Evolutionary conservation across 129 eudicot genomes (phyloP).

Genomic region (Pseudognaphalium luteoalbum): DNA sequence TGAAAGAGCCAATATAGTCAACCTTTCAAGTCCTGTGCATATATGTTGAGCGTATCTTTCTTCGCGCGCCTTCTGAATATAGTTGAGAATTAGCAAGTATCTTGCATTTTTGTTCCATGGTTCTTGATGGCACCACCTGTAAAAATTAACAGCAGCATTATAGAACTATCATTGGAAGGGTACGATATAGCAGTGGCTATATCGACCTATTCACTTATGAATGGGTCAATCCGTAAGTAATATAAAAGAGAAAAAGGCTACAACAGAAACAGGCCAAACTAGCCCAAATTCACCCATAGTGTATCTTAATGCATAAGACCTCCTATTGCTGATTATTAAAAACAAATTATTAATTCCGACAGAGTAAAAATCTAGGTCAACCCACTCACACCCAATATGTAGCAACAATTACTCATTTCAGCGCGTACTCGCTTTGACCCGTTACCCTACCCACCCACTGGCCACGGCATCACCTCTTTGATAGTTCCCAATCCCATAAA

Average conservation of each 20-base stretch:
- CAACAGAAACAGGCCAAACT: not conserved
- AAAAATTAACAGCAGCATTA: conserved; percentile 4
- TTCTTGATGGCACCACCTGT: conserved; percentile 79
- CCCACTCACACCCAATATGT: not conserved
- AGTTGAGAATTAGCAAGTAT: conserved; percentile 68
- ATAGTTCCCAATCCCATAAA: too few species aligned
- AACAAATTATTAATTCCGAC: too few species aligned
- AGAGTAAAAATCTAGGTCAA: not conserved
- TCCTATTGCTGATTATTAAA: too few species aligned
- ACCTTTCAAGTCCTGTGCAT: conserved; percentile 51
- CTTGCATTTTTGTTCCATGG: conserved; percentile 81
- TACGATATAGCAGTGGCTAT: not conserved
- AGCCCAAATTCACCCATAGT: not conserved
- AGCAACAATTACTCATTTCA: too few species aligned
- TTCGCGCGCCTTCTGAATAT: conserved; percentile 77
- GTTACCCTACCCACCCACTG: too few species aligned
- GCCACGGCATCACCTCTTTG: too few species aligned
- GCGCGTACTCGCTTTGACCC: not conserved
- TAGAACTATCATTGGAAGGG: conserved; percentile 1
- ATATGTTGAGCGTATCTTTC: conserved; percentile 69
- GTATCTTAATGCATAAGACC: not conserved
- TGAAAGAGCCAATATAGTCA: conserved; percentile 55
- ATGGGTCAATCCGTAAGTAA: not conserved
- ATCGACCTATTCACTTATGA: not conserved
- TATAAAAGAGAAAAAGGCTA: not conserved